phyloP scores from a whole-genome alignment of 2,329 filamentous ascomycete genomes.

The Leptodontidium sp. region DNA sequence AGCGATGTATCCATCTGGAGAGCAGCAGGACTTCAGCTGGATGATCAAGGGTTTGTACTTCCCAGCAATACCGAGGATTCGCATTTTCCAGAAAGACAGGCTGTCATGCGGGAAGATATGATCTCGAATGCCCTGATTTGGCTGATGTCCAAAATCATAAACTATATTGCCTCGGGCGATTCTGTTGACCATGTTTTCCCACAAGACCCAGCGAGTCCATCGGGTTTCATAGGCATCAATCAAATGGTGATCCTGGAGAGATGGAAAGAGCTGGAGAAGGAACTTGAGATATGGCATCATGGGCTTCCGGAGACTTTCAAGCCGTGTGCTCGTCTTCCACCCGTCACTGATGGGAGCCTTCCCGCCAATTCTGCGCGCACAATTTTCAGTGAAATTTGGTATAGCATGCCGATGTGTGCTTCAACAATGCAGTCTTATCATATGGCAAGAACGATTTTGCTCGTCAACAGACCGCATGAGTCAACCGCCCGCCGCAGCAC shows the following conservation, averaged over 20 bases:
- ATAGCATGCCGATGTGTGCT: slow-evolving; percentile 68
- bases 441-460: slow-evolving; percentile 67
- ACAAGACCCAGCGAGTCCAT: slow-evolving; percentile 47
- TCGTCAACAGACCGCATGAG: slow-evolving; percentile 66
- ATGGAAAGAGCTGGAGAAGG: slow-evolving; percentile 63
- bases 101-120: slow-evolving; percentile 67
- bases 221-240: slow-evolving; percentile 53
- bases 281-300: slow-evolving; percentile 66
- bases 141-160: slow-evolving; percentile 71
- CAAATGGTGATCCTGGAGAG: slow-evolving; percentile 58
- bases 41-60: slow-evolving; percentile 59
- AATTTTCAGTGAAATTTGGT: slow-evolving; percentile 67
- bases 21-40: slow-evolving; percentile 66
- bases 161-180: slow-evolving; percentile 67
- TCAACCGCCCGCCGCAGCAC: slow-evolving; percentile 60
- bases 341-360: slow-evolving; percentile 39
- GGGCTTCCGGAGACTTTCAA: slow-evolving; percentile 67
- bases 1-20: slow-evolving; percentile 70
- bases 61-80: slow-evolving; percentile 53
- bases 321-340: slow-evolving; percentile 59
- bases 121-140: slow-evolving; percentile 71
- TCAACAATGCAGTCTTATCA: slow-evolving; percentile 72
- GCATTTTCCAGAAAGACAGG: slow-evolving; percentile 53
- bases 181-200: slow-evolving; percentile 51
- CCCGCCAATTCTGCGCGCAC: slow-evolving; percentile 43